Base-by-base conservation (phyloP, 768 basidiomycete genomes). In the Trametes sanguinea region DNA sequence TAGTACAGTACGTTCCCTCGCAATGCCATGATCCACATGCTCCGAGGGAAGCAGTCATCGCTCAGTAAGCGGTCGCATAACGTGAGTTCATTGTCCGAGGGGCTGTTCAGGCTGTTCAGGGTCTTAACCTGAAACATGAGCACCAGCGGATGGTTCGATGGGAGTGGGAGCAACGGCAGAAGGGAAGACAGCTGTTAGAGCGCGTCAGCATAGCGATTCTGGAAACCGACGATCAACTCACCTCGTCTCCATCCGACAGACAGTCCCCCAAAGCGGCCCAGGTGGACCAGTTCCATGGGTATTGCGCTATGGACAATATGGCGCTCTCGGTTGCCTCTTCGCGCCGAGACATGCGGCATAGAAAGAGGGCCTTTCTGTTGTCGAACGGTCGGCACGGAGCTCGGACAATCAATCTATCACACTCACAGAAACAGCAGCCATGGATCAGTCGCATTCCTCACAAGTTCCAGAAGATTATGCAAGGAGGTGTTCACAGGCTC, bases 231-330 rank as follows among this genome's bases (percentile, higher is more conserved):
- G 9, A 9, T 37, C 16, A 35, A 66, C 72, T 40, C 57, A 95
- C 95, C 87, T 96, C 93, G 76, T 94, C 92, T 14, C 85, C 86
- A 64, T 94, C 92, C 13, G 85, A 83, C 35, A 95, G 81, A 70
- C 91, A 90, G 55, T 85, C 85, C 2, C 83, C 83, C n/a, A 98
- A 78, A 45, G 94, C 81, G 7, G 83, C 77, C 95, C 95, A 98
- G n/a, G 86, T 79, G 30, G 91, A 90, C 95, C 95, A 98, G 71
- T 98, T 98, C 87, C 92, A 98, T 11, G 91, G 89, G 69, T 88
- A 92, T 5, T 81, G 81, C 40, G 82, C 80, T 45, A 96, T 87
- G 11, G 94, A 95, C 37, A 85, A 75, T 16, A 97, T 78, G 13
- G 85, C 83, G 66, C 80, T 82, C 71, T 95, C 94, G 11, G 96